A percentile compares a stretch with the other conserved stretches of the same genome.
Conservation (phyloP, 2,329 filamentous ascomycete species). For the Curvularia hawaiiensis region DNA sequence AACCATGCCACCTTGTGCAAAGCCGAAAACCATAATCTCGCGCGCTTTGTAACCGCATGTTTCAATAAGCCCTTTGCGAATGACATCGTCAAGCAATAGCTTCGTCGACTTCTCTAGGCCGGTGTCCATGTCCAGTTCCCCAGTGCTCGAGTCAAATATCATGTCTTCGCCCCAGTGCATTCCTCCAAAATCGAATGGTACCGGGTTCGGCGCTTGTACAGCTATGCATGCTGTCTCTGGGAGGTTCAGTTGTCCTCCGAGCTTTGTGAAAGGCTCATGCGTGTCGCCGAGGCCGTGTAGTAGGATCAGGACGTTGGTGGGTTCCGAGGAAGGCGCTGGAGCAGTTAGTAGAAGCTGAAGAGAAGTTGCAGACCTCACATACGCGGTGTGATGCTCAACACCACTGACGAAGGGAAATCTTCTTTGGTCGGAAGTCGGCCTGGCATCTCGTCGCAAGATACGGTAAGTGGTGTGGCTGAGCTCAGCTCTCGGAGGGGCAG, state of each 20-base stretch:
- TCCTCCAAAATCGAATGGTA: conserved; percentile 71
- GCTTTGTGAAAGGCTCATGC: conserved; percentile 68
- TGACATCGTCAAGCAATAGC: conserved; percentile 52
- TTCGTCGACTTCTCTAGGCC: conserved; percentile 54
- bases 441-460: conserved; percentile 39
- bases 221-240: conserved; percentile 79
- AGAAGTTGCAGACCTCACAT: conserved; percentile 29
- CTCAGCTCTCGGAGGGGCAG: conserved; percentile 19
- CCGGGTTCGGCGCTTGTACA: conserved; percentile 70
- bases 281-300: conserved; percentile 86
- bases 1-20: conserved; percentile 63
- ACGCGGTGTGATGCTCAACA: conserved; percentile 53
- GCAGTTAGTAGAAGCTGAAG: conserved; percentile 21
- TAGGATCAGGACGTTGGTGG: conserved; percentile 77
- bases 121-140: conserved; percentile 60
- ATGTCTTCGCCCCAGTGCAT: conserved; percentile 68
- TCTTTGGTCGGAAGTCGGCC: conserved; percentile 50
- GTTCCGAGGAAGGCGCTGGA: conserved; percentile 54
- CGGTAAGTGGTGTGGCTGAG: conserved; percentile 22
- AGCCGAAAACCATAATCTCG: conserved; percentile 61
- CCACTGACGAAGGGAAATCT: conserved; percentile 51
- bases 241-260: conserved; percentile 71
- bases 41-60: conserved; percentile 57
- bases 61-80: conserved; percentile 52
- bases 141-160: conserved; percentile 58